Conservation (phyloP, 495 filamentous ascomycete genomes). For the Neurospora sp. region DNA sequence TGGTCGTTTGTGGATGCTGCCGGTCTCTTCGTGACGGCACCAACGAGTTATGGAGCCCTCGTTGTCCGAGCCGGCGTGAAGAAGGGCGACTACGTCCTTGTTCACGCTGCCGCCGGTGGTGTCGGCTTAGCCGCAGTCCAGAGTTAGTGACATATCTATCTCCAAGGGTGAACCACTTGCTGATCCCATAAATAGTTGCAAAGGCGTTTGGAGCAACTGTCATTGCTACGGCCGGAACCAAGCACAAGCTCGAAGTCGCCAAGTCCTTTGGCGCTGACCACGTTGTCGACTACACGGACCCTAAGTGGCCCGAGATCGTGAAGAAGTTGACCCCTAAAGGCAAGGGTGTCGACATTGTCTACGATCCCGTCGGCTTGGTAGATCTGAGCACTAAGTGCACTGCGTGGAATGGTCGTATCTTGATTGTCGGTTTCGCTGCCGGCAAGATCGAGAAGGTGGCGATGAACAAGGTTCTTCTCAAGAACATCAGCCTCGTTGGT, state of each 20-base stretch:
- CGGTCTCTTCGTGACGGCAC: slow-evolving; percentile 82
- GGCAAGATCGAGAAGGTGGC: slow-evolving; percentile 86
- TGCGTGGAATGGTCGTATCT: slow-evolving; percentile 78
- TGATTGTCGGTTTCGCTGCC: slow-evolving; percentile 86
- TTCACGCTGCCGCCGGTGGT: slow-evolving; percentile 88
- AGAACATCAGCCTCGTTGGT: slow-evolving; percentile 86
- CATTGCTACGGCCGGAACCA: slow-evolving; percentile 74
- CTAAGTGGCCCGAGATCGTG: slow-evolving; percentile 67
- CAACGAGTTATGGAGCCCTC: slow-evolving; percentile 80
- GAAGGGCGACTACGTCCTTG: slow-evolving; percentile 73
- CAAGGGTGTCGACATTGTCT: slow-evolving; percentile 78
- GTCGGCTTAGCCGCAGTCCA: slow-evolving; percentile 90
- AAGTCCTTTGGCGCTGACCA: slow-evolving; percentile 74
- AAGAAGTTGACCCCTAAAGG: slow-evolving; percentile 62
- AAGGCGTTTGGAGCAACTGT: slow-evolving; percentile 86
- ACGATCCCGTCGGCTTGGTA: slow-evolving; percentile 83
- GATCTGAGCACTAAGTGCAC: slow-evolving; percentile 76
- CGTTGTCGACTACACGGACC: slow-evolving; percentile 61
- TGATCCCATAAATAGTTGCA: slow-evolving; percentile 41
- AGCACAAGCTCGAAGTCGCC: slow-evolving; percentile 70
- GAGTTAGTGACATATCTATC: slow-evolving; percentile 15
- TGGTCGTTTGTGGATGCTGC: slow-evolving; percentile 82
- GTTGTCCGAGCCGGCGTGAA: slow-evolving; percentile 68
- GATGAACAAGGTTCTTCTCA: slow-evolving; percentile 82
- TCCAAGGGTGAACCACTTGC: not conserved